Evolutionary conservation across 495 filamentous ascomycete genomes (phyloP).

Genomic region (Penicillium odoratum): DNA sequence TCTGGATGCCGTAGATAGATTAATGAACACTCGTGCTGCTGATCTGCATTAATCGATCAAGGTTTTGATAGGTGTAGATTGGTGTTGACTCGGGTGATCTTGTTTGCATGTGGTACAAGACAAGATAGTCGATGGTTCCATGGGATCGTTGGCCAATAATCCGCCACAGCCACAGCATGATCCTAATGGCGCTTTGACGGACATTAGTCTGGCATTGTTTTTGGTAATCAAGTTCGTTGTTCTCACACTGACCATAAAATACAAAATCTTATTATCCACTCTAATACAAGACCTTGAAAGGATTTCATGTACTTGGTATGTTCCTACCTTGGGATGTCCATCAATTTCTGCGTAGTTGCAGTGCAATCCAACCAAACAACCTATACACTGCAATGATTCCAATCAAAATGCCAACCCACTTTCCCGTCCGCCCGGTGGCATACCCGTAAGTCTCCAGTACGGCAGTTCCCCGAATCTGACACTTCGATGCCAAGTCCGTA

Average conservation of each 20-base stretch:
- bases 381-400: conserved; percentile 73
- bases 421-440: conserved; percentile 57
- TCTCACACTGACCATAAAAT: no score
- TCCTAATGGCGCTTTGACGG: no score
- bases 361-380: conserved; percentile 56
- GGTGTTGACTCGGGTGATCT: no score
- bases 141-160: background rate
- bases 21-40: background rate
- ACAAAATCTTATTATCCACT: no score
- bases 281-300: no score
- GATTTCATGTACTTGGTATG: no score
- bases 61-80: no score
- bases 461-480: conserved; percentile 64
- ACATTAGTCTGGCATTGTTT: no score
- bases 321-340: background rate
- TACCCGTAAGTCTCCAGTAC: conserved; percentile 71
- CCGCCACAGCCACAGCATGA: no score
- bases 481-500: conserved; percentile 59
- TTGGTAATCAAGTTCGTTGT: no score
- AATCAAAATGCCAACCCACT: conserved; percentile 74
- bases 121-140: background rate
- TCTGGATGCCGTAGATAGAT: conserved; percentile 1
- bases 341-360: conserved; percentile 33
- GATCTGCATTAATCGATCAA: background rate
- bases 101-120: background rate